Evolutionary conservation across 352 stramenopile genomes (phyloP), one percentile per base, ranked within the genome.

Genomic region (Phytophthora syringae): DNA sequence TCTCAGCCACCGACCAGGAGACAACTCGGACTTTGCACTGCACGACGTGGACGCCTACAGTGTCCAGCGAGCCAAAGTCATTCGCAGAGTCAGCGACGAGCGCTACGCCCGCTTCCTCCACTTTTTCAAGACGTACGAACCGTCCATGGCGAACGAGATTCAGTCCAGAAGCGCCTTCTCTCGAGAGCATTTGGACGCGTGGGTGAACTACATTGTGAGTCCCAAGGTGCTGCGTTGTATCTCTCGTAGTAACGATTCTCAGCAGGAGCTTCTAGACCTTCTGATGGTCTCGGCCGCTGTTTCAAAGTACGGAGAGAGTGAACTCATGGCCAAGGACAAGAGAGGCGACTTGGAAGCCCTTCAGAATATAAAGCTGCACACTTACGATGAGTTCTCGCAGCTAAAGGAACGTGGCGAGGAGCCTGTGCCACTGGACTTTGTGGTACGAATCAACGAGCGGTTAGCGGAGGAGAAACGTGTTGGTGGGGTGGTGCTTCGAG

Each of bases 101-200:
- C 70, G 71, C 5, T 82, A 73, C 36, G 40, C 28, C 3, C 68
- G 72, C 15, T 79, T 77, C 52, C 67, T 64, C 47, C 68, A 70
- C 50, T 77, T 73, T 25, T 82, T 82, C 63, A 73, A 76, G 57
- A 76, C 61, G 42, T 62, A 69, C 56, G 70, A 82, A 49, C 60
- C 59, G 16, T 63, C 67, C 18, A 60, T 82, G 47, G 67, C 70
- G n/a, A 59, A 37, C 10, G 74, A 75, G 22, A 75, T 82, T 62
- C 59, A 75, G 51, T 57, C 45, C 7, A 51, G 62, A 51, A 65
- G 52, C 30, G 62, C 28, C 12, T 72, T 58, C 40, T 56, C 50
- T 54, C 48, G 54, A 15, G 57, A 71, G 22, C 67, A 82, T 11
- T 60, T 82, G 52, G 45, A 67, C 27, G 55, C 59, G 5, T 82